Evolutionary conservation across 2,329 filamentous ascomycete species (phyloP).

Genomic region (Macroventuria anomochaeta): DNA sequence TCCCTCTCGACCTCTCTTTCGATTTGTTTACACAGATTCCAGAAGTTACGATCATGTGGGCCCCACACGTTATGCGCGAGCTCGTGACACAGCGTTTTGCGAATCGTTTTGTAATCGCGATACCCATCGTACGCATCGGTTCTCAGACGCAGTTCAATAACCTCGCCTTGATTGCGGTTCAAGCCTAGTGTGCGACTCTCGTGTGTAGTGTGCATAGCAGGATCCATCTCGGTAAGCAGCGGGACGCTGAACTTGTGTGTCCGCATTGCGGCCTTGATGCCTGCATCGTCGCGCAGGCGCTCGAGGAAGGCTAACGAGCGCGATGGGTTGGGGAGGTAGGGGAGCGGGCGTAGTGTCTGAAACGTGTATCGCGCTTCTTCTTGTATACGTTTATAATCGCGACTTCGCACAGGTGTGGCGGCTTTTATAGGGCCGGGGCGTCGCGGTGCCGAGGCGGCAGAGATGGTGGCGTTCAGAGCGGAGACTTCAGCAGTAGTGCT

Average conservation of each 20-base stretch:
- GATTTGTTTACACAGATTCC: conserved; percentile 85
- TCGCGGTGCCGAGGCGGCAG: conserved; percentile 50
- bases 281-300: conserved; percentile 79
- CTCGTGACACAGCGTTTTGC: conserved; percentile 93
- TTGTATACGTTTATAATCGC: conserved; percentile 56
- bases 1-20: conserved; percentile 82
- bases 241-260: conserved; percentile 85
- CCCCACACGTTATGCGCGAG: conserved; percentile 89
- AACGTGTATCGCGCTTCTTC: conserved; percentile 81
- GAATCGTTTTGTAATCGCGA: conserved; percentile 87
- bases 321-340: conserved; percentile 77
- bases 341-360: conserved; percentile 74
- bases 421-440: conserved; percentile 50
- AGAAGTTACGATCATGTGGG: conserved; percentile 85
- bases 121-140: conserved; percentile 96
- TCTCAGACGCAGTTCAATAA: conserved; percentile 87
- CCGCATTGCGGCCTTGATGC: conserved; percentile 82
- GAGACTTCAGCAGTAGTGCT: conserved; percentile 67
- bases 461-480: conserved; percentile 53
- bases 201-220: conserved; percentile 79
- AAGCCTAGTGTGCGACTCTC: conserved; percentile 83
- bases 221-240: conserved; percentile 94
- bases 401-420: conserved; percentile 49
- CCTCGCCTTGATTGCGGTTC: conserved; percentile 86
- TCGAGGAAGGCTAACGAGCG: conserved; percentile 75